Conservation (phyloP, 495 filamentous ascomycete genomes). For the Neurospora sp. region DNA sequence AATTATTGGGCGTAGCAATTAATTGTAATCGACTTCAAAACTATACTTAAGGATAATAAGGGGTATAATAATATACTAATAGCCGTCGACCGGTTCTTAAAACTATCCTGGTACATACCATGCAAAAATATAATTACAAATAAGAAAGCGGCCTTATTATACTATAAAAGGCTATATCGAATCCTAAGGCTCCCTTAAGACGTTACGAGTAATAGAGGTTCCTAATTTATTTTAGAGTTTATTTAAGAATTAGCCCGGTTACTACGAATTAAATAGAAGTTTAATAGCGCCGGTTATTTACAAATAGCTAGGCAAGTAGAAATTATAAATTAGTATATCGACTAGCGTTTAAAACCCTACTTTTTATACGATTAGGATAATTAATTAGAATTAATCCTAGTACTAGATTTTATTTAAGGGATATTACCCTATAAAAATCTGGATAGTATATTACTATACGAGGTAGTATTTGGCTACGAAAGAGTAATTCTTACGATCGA, state of each 20-base stretch:
- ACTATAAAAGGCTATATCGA: neutral
- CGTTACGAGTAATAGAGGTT: neutral
- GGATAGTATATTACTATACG: neutral
- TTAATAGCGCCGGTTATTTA: neutral
- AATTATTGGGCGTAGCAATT: neutral
- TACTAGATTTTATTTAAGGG: neutral
- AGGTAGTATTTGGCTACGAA: neutral
- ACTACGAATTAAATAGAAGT: neutral
- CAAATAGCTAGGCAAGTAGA: neutral
- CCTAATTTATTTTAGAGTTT: neutral
- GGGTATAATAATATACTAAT: neutral
- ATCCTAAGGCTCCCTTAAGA: neutral
- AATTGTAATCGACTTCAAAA: conserved; percentile 3
- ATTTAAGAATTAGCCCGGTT: neutral
- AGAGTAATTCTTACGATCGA: neutral
- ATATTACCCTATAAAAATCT: neutral
- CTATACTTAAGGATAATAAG: neutral
- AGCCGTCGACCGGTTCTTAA: neutral
- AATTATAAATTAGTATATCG: neutral
- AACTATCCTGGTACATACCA: neutral
- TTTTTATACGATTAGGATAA: neutral
- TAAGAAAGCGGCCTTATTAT: neutral
- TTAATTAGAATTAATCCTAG: neutral
- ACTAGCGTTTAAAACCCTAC: neutral
- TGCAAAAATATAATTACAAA: neutral